Evolutionary conservation across 148 eudicot species (phyloP).

Genomic region (Rhododendron molle): DNA sequence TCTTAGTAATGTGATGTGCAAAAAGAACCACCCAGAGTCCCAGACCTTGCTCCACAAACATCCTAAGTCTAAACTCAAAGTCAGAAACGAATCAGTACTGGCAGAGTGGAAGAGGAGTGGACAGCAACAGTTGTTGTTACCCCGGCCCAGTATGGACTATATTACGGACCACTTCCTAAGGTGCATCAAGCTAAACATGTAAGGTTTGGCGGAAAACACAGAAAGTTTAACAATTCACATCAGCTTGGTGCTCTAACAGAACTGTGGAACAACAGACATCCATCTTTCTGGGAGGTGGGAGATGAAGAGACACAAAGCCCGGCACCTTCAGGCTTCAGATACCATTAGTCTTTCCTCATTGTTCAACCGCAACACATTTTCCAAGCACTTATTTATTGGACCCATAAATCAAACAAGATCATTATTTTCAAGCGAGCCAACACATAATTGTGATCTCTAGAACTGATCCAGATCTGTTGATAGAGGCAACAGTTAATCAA

Average conservation of each 20-base stretch:
- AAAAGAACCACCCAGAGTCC: background rate
- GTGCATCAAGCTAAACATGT: background rate
- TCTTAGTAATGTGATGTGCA: background rate
- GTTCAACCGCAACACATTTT: background rate
- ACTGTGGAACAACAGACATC: background rate
- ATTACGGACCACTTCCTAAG: background rate
- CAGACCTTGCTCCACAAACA: background rate
- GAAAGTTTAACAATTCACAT: background rate
- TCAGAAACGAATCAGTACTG: background rate
- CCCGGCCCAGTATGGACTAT: background rate
- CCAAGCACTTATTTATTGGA: background rate
- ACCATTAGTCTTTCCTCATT: background rate
- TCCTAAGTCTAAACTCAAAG: background rate
- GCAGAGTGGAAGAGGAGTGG: background rate
- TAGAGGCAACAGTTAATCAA: background rate
- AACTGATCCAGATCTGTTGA: background rate
- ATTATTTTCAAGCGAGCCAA: background rate
- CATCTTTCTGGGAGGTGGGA: background rate
- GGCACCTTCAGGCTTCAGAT: background rate
- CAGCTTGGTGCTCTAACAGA: background rate
- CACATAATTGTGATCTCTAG: background rate
- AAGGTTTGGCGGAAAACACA: background rate
- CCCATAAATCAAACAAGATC: background rate
- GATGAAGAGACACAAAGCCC: background rate
- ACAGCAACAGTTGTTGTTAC: background rate